These are phyloP conservation scores for Chrysosporium queenslandicum DNA, from an alignment of 2,329 filamentous ascomycete species.

Conservation along the genomic window DNA sequence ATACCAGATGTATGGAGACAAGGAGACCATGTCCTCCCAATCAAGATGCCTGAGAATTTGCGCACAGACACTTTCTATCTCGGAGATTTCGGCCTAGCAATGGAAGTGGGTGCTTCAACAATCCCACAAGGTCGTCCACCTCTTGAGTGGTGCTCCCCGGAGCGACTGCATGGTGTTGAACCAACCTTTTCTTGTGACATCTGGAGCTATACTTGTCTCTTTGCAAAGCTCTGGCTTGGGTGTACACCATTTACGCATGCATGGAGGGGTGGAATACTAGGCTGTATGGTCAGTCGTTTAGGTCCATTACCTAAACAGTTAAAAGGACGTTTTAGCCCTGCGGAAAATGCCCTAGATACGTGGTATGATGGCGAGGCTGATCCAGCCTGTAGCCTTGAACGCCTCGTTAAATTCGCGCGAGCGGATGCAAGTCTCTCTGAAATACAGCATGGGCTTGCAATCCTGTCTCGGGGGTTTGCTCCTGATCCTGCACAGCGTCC, in stretches of 20 bases:
- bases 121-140: slow-evolving; percentile 11
- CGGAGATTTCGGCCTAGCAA: slow-evolving; percentile 13
- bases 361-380: slow-evolving; percentile 23
- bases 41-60: slow-evolving; percentile 5
- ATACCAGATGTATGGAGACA: slow-evolving; percentile 6
- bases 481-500: slow-evolving; percentile 21
- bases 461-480: slow-evolving; percentile 23
- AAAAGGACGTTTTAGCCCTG: slow-evolving; percentile 18
- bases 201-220: slow-evolving; percentile 17
- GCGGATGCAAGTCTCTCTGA: slow-evolving; percentile 9
- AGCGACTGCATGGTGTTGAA: slow-evolving; percentile 9
- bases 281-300: background rate
- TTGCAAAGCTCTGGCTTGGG: slow-evolving; percentile 12
- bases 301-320: slow-evolving; percentile 2
- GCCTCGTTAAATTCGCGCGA: background rate
- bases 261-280: background rate
- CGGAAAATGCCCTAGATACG: slow-evolving; percentile 17
- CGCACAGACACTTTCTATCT: slow-evolving; percentile 15
- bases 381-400: slow-evolving; percentile 1
- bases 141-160: slow-evolving; percentile 14
- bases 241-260: background rate
- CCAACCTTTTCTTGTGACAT: slow-evolving; percentile 16
- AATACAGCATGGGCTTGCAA: slow-evolving; percentile 13
- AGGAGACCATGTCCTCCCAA: slow-evolving; percentile 11
- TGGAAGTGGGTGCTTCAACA: background rate